These are phyloP conservation scores for Tetracladium setigerum DNA, from an alignment of 495 filamentous ascomycete species.

Conservation along the genomic window DNA sequence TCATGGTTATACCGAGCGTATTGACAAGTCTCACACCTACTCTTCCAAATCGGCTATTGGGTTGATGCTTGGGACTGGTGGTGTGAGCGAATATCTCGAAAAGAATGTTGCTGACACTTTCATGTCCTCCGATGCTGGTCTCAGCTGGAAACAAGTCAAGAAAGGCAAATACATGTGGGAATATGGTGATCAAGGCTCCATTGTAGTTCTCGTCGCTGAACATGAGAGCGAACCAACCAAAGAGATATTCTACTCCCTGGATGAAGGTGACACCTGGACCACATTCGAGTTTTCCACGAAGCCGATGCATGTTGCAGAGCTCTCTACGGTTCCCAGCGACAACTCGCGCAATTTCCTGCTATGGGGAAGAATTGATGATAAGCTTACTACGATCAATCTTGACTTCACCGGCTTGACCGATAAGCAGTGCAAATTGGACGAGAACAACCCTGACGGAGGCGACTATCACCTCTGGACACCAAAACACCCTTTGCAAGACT, in stretches of 20 bases:
- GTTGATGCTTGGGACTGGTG: slow-evolving; percentile 84
- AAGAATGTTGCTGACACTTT: slow-evolving; percentile 70
- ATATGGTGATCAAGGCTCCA: slow-evolving; percentile 86
- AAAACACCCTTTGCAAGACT: slow-evolving; percentile 62
- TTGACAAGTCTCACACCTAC: slow-evolving; percentile 69
- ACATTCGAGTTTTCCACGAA: slow-evolving; percentile 64
- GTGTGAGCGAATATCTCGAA: slow-evolving; percentile 68
- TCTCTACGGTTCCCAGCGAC: slow-evolving; percentile 85
- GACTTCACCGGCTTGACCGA: slow-evolving; percentile 79
- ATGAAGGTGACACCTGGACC: slow-evolving; percentile 72
- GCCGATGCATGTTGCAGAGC: slow-evolving; percentile 61
- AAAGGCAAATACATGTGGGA: slow-evolving; percentile 88
- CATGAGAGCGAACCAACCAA: slow-evolving; percentile 52
- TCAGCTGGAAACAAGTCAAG: slow-evolving; percentile 76
- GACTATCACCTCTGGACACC: slow-evolving; percentile 81
- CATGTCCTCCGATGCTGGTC: slow-evolving; percentile 80
- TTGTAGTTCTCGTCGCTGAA: slow-evolving; percentile 73
- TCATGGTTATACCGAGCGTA: slow-evolving; percentile 88
- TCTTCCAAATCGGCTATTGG: slow-evolving; percentile 85
- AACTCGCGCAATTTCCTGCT: slow-evolving; percentile 83
- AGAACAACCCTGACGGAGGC: slow-evolving; percentile 49
- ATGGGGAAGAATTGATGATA: slow-evolving; percentile 59
- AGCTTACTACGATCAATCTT: slow-evolving; percentile 63
- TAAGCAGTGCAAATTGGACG: slow-evolving; percentile 58
- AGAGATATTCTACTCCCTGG: slow-evolving; percentile 63